Percentiles rank a stretch among this genome's conserved stretches.
Evolutionary conservation across 768 basidiomycete genomes (phyloP).

Genomic region (Calocera cornea): DNA sequence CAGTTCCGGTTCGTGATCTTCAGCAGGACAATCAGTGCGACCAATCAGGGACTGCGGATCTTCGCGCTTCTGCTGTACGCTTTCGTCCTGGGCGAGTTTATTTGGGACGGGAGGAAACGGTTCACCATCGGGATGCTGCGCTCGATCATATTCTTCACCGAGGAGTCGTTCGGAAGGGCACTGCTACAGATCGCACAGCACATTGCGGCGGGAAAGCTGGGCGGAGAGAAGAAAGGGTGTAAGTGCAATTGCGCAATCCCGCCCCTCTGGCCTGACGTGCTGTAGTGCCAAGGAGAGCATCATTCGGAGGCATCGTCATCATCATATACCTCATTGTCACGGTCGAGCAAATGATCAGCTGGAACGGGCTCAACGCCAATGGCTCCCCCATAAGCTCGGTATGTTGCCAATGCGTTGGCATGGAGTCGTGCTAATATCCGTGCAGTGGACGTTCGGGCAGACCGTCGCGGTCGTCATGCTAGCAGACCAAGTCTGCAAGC

Average conservation of each 20-base stretch:
- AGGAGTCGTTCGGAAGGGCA: neutral
- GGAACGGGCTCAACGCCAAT: neutral
- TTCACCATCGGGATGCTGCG: neutral
- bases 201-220: neutral
- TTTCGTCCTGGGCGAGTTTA: neutral
- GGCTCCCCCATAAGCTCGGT: too few relatives aligned
- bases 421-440: too few relatives aligned
- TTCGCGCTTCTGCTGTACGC: neutral
- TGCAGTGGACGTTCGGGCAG: neutral
- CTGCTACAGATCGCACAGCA: neutral
- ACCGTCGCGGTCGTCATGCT: neutral
- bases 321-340: neutral
- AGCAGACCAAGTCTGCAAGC: neutral
- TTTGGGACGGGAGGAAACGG: neutral
- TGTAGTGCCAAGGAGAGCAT: neutral
- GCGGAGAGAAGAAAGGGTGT: neutral
- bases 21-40: neutral
- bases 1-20: neutral
- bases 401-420: too few relatives aligned
- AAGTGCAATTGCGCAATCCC: neutral
- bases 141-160: neutral
- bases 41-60: neutral
- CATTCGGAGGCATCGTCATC: neutral
- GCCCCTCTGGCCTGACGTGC: too few relatives aligned
- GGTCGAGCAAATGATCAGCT: neutral